phyloP scores from a whole-genome alignment of 2,329 filamentous ascomycete species.

The Venturia asperata region DNA sequence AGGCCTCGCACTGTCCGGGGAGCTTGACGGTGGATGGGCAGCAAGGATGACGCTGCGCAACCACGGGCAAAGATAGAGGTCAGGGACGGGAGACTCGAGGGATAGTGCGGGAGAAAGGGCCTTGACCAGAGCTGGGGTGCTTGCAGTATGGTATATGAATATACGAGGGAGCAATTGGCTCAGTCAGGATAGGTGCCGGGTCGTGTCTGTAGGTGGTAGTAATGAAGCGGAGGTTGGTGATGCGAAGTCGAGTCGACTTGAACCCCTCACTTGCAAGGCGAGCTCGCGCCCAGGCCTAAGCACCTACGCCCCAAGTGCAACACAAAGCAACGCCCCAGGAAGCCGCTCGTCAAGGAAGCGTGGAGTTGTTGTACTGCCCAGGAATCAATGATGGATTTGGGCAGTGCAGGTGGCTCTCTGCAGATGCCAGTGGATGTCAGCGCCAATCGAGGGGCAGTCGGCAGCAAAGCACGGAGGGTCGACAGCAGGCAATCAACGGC shows the following conservation, averaged over 20 bases:
- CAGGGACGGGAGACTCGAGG: not conserved
- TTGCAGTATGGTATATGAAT: not conserved
- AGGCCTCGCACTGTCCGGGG: conserved; percentile 1
- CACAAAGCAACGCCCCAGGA: not conserved
- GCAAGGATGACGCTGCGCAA: conserved; percentile 12
- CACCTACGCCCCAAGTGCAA: not conserved
- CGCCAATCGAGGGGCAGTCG: not conserved
- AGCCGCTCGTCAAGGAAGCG: not conserved
- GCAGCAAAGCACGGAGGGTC: not conserved
- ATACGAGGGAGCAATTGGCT: conserved; percentile 3
- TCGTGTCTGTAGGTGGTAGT: not conserved
- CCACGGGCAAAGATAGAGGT: not conserved
- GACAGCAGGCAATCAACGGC: not conserved
- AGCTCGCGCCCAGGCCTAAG: not conserved
- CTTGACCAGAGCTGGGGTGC: not conserved
- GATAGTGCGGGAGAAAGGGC: not conserved
- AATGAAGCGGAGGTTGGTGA: conserved; percentile 4
- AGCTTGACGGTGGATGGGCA: conserved; percentile 3
- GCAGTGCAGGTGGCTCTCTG: not conserved
- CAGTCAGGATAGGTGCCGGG: conserved; percentile 1
- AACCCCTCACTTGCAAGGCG: conserved; percentile 1
- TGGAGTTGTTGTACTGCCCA: conserved; percentile 8
- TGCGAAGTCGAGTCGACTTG: not conserved
- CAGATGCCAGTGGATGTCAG: not conserved
- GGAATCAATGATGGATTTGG: not conserved